phyloP scores from a whole-genome alignment of 345 rosid species.

The Populus simonii region DNA sequence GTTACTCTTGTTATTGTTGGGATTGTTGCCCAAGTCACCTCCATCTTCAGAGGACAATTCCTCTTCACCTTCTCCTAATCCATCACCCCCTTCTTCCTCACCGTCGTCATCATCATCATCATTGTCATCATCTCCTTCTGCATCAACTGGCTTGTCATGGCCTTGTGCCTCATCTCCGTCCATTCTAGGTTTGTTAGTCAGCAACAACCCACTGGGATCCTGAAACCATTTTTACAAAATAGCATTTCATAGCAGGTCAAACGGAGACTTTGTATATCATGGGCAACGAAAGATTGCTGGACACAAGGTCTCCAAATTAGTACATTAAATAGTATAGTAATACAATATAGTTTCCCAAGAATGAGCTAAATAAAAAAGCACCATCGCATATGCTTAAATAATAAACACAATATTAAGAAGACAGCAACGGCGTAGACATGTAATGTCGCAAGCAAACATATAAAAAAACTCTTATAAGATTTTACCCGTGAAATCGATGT shows the following conservation, averaged over 20 bases:
- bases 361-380: neutral
- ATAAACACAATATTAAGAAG: neutral
- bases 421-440: neutral
- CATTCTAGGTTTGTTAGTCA: slow-evolving; percentile 22
- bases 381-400: neutral
- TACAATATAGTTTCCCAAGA: neutral
- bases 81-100: slow-evolving; percentile 37
- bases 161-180: slow-evolving; percentile 27
- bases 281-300: neutral
- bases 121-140: slow-evolving; percentile 48
- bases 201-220: slow-evolving; percentile 27
- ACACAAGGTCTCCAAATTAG: neutral
- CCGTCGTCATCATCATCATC: slow-evolving; percentile 25
- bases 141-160: slow-evolving; percentile 49
- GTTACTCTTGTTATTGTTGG: slow-evolving; percentile 43
- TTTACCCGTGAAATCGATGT: no score
- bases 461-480: no score
- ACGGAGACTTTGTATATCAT: neutral
- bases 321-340: neutral
- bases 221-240: slow-evolving; percentile 19
- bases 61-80: slow-evolving; percentile 52
- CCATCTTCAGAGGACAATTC: slow-evolving; percentile 56
- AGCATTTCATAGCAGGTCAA: neutral
- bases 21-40: slow-evolving; percentile 35
- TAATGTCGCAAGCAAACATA: no score